These are phyloP conservation scores for Penicillium soppii DNA, from an alignment of 495 filamentous ascomycete species.

Conservation along the genomic window DNA sequence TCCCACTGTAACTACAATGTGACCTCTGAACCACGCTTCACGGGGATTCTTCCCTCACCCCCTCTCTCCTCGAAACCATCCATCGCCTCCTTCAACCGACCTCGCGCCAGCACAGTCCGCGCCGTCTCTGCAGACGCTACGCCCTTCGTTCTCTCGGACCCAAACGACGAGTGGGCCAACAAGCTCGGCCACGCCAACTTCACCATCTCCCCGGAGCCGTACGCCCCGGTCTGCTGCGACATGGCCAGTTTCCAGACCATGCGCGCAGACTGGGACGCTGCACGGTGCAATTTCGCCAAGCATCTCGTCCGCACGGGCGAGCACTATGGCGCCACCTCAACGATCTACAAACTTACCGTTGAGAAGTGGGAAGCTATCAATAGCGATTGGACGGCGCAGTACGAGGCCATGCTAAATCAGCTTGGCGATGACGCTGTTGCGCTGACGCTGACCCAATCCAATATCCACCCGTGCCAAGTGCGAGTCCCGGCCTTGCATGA, in stretches of 20 bases:
- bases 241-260: slow-evolving; percentile 63
- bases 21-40: slow-evolving; percentile 45
- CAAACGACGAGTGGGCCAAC: slow-evolving; percentile 76
- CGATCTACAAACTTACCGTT: slow-evolving; percentile 76
- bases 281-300: slow-evolving; percentile 76
- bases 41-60: slow-evolving; percentile 63
- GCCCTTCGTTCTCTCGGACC: slow-evolving; percentile 59
- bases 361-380: slow-evolving; percentile 83
- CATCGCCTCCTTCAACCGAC: slow-evolving; percentile 66
- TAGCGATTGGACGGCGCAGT: slow-evolving; percentile 62
- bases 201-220: slow-evolving; percentile 80
- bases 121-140: slow-evolving; percentile 56
- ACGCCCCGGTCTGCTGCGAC: slow-evolving; percentile 60
- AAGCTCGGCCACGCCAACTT: slow-evolving; percentile 91
- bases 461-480: slow-evolving; percentile 45
- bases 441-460: slow-evolving; percentile 43
- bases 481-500: slow-evolving; percentile 63
- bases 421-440: slow-evolving; percentile 34
- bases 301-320: slow-evolving; percentile 82
- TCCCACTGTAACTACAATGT: slow-evolving; percentile 26
- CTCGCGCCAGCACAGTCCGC: slow-evolving; percentile 43
- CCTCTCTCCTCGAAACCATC: slow-evolving; percentile 80
- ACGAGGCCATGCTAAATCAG: slow-evolving; percentile 59
- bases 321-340: slow-evolving; percentile 81
- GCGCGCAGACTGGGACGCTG: slow-evolving; percentile 75